phyloP scores from a whole-genome alignment of 495 filamentous ascomycete species.

The Penicillium egyptiacum region DNA sequence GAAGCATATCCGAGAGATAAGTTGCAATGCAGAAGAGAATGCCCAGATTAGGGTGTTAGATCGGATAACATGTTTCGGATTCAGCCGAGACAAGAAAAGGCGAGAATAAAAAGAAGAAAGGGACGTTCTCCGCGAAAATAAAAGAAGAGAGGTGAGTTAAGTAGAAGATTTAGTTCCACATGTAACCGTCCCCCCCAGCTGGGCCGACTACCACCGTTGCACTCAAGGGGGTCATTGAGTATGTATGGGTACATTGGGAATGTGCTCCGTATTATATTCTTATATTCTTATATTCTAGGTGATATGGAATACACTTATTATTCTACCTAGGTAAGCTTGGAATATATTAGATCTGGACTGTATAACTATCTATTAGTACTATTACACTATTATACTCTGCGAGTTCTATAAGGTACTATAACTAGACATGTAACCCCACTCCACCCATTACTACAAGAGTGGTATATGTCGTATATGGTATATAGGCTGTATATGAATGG shows the following conservation, averaged over 20 bases:
- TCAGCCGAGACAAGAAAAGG: background rate
- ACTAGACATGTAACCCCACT: background rate
- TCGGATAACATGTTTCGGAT: constrained; percentile 12
- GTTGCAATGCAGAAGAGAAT: background rate
- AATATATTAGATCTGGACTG: no score
- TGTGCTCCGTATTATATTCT: constrained; percentile 5
- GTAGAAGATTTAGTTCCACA: constrained; percentile 24
- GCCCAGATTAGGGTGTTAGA: background rate
- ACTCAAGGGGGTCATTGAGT: constrained; percentile 36
- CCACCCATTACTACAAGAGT: background rate
- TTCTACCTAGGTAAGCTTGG: no score
- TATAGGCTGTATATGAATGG: background rate
- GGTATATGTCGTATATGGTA: background rate
- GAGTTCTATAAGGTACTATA: background rate
- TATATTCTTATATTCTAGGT: background rate
- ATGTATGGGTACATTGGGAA: constrained; percentile 25
- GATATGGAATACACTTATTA: background rate
- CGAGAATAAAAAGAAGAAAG: no score
- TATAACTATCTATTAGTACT: background rate
- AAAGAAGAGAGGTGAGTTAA: constrained; percentile 16
- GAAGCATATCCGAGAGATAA: background rate
- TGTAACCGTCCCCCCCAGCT: constrained; percentile 41
- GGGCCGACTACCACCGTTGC: constrained; percentile 47
- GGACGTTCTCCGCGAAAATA: background rate
- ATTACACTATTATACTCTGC: no score